Conservation (phyloP, 2,329 filamentous ascomycete genomes). For the Fusarium odoratissimum region DNA sequence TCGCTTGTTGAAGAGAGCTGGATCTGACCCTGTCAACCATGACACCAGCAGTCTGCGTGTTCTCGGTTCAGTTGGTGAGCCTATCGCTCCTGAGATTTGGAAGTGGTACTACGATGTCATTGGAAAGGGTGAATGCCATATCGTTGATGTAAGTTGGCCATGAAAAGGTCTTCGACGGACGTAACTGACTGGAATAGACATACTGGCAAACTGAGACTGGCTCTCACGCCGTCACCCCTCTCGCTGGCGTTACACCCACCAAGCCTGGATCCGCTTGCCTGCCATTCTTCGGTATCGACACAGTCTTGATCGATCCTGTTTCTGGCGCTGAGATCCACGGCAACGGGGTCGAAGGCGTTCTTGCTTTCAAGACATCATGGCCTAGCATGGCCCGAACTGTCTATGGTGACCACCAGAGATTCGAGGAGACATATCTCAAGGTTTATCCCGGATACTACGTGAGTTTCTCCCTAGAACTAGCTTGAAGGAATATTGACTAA, state of each 20-base stretch:
- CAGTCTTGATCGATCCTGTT: slow-evolving; percentile 91
- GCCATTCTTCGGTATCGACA: slow-evolving; percentile 97
- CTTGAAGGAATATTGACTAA: too few relatives aligned
- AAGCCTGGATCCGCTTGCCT: slow-evolving; percentile 93
- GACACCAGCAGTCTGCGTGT: slow-evolving; percentile 86
- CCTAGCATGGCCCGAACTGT: slow-evolving; percentile 97
- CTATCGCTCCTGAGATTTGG: slow-evolving; percentile 97
- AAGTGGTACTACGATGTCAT: slow-evolving; percentile 97
- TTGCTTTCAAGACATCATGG: slow-evolving; percentile 95
- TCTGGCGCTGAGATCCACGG: slow-evolving; percentile 88
- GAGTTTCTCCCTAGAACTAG: slow-evolving; percentile 50
- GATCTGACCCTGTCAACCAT: slow-evolving; percentile 80
- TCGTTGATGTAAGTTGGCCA: slow-evolving; percentile 79
- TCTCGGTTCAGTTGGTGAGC: slow-evolving; percentile 91
- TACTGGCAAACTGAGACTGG: slow-evolving; percentile 99
- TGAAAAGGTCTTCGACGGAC: rapidly evolving
- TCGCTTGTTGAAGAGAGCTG: slow-evolving; percentile 88
- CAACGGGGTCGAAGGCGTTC: slow-evolving; percentile 91
- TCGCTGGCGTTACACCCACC: slow-evolving; percentile 89
- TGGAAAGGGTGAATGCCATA: slow-evolving; percentile 87
- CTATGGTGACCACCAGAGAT: slow-evolving; percentile 93
- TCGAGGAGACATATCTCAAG: slow-evolving; percentile 95
- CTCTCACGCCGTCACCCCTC: slow-evolving; percentile 89
- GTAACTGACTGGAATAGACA: slow-evolving; percentile 65
- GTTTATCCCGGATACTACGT: slow-evolving; percentile 97